Evolutionary conservation across 1,139 yeast genomes (phyloP).

Genomic region (Nadsonia commutata): DNA sequence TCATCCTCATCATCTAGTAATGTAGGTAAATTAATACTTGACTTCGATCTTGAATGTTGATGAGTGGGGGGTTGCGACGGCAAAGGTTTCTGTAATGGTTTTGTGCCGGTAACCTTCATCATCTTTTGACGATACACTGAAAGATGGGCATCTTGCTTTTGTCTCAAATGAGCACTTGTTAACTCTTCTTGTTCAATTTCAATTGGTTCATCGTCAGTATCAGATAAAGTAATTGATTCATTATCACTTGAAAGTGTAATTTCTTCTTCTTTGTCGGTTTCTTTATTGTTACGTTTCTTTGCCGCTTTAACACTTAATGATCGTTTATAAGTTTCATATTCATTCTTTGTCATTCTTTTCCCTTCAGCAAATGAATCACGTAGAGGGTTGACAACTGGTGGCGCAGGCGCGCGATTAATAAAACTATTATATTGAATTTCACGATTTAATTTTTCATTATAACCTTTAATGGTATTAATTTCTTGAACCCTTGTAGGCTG

Average conservation of each 20-base stretch:
- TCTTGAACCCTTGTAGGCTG: no score
- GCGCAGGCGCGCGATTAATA: no score
- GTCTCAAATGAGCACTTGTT: slow-evolving; percentile 19
- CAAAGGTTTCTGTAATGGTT: slow-evolving; percentile 11
- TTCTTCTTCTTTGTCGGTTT: no score
- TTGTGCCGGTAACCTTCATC: slow-evolving; percentile 25
- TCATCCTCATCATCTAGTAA: slow-evolving; percentile 23
- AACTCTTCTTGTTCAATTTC: slow-evolving; percentile 16
- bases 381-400: no score
- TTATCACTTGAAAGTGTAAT: no score
- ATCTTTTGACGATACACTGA: slow-evolving; percentile 29
- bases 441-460: no score
- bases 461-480: no score
- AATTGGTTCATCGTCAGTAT: slow-evolving; percentile 13
- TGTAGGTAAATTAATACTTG: neutral
- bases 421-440: no score
- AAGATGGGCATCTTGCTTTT: slow-evolving; percentile 27
- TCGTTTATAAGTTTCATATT: neutral
- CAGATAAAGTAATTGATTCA: no score
- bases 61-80: slow-evolving; percentile 5
- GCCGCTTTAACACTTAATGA: neutral
- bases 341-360: neutral
- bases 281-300: neutral
- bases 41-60: neutral
- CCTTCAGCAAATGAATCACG: neutral